These are phyloP conservation scores for Wallacemonas sp. DNA, from an alignment of 208 protist genomes.

Conservation along the genomic window DNA sequence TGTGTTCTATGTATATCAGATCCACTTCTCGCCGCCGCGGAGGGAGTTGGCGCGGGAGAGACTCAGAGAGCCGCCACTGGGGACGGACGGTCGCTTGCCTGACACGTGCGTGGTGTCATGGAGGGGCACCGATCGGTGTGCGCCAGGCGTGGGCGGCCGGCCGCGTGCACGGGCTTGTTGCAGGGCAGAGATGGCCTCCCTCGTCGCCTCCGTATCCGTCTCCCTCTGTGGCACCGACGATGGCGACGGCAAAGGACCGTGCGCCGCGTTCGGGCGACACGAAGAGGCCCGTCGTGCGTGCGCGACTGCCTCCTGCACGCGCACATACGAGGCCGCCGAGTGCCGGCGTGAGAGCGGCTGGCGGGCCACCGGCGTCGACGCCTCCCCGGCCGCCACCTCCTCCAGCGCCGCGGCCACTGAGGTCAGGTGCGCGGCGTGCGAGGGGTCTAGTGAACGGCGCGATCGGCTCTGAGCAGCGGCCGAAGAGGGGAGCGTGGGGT, in stretches of 20 bases:
- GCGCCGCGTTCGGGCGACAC: not conserved
- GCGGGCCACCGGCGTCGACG: not conserved
- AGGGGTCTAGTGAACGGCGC: too few species aligned
- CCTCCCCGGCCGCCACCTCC: not conserved
- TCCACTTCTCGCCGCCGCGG: conserved; percentile 4
- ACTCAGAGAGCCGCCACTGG: not conserved
- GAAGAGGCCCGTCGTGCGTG: not conserved
- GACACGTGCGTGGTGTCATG: too few species aligned
- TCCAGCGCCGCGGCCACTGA: too few species aligned
- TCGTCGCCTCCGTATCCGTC: too few species aligned
- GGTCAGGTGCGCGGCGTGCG: too few species aligned
- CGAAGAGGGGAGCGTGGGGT: too few species aligned
- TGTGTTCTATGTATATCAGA: not conserved
- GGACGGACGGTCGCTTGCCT: not conserved
- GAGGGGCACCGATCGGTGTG: not conserved
- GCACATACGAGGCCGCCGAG: conserved; percentile 10
- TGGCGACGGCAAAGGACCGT: not conserved
- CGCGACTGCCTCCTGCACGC: conserved; percentile 11
- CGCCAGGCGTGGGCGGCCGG: not conserved
- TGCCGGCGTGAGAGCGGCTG: not conserved
- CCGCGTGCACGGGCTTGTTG: not conserved
- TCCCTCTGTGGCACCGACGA: too few species aligned
- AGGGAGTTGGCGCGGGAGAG: not conserved
- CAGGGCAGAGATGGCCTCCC: not conserved
- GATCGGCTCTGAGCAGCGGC: too few species aligned